phyloP scores from a whole-genome alignment of 306 rosid species.

The Mimosa pudica region DNA sequence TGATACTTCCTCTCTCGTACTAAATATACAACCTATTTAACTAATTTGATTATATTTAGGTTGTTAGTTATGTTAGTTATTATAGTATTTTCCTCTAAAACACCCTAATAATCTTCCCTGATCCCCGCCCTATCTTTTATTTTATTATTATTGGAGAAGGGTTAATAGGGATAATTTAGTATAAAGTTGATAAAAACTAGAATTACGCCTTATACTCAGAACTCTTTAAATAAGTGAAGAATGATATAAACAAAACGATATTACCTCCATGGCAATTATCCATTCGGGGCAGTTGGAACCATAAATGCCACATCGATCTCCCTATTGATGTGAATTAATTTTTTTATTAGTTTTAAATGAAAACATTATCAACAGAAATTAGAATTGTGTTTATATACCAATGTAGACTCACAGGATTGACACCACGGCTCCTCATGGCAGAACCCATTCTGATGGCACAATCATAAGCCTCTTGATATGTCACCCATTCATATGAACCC shows the following conservation, averaged over 20 bases:
- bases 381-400: background rate
- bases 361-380: background rate
- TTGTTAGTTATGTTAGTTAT: no score
- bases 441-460: constrained; percentile 68
- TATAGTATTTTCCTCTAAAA: no score
- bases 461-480: constrained; percentile 71
- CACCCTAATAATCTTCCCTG: no score
- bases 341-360: constrained; percentile 13
- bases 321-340: constrained; percentile 46
- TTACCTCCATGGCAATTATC: constrained; percentile 90
- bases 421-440: constrained; percentile 70
- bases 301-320: constrained; percentile 85
- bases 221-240: background rate
- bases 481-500: constrained; percentile 49
- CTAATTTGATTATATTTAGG: no score
- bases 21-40: no score
- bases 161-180: no score
- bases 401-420: constrained; percentile 63
- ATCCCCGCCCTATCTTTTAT: no score
- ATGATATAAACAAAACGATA: background rate
- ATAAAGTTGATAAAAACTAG: no score
- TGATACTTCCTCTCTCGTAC: background rate
- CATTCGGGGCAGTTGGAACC: constrained; percentile 88
- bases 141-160: no score
- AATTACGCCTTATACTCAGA: no score